Conservation (phyloP, 2,329 filamentous ascomycete species). For the Dothiorella sarmentorum region DNA sequence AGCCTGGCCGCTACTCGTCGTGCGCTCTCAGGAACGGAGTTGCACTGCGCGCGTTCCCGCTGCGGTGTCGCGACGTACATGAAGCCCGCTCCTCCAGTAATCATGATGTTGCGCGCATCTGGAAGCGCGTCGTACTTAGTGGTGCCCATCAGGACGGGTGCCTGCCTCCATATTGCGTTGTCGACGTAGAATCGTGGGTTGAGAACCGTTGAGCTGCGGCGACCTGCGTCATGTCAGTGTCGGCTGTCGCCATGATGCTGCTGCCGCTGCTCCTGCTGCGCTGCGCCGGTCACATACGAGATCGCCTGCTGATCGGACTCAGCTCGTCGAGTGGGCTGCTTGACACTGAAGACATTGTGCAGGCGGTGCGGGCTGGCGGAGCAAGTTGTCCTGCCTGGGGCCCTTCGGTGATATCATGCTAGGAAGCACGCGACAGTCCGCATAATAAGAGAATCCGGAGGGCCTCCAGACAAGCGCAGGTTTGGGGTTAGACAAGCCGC, state of each 20-base stretch:
- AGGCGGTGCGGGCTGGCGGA: constrained; percentile 17
- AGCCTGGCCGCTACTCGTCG: neutral
- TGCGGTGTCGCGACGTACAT: constrained; percentile 57
- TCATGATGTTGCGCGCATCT: constrained; percentile 75
- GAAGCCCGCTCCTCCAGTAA: constrained; percentile 81
- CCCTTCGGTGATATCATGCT: constrained; percentile 17
- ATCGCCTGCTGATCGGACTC: constrained; percentile 14
- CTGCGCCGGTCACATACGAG: constrained; percentile 25
- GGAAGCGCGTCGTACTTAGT: constrained; percentile 67
- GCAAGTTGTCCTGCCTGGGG: constrained; percentile 5
- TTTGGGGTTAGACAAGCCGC: constrained; percentile 18
- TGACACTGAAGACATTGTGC: constrained; percentile 12
- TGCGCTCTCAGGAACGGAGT: neutral
- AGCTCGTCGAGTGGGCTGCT: constrained; percentile 14
- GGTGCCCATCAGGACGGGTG: constrained; percentile 65
- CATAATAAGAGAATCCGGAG: constrained; percentile 10
- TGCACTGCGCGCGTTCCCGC: constrained; percentile 10
- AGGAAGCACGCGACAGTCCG: constrained; percentile 9
- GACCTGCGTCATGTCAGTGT: constrained; percentile 8
- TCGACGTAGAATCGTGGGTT: constrained; percentile 47
- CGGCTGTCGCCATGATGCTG: neutral
- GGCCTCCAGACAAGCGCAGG: constrained; percentile 5
- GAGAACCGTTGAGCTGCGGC: constrained; percentile 35
- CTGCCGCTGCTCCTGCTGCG: neutral
- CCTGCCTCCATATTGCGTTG: constrained; percentile 66